Evolutionary conservation across 257 asterid genomes (phyloP), one percentile per base, ranked within the genome.

Genomic region (Asclepias syriaca): DNA sequence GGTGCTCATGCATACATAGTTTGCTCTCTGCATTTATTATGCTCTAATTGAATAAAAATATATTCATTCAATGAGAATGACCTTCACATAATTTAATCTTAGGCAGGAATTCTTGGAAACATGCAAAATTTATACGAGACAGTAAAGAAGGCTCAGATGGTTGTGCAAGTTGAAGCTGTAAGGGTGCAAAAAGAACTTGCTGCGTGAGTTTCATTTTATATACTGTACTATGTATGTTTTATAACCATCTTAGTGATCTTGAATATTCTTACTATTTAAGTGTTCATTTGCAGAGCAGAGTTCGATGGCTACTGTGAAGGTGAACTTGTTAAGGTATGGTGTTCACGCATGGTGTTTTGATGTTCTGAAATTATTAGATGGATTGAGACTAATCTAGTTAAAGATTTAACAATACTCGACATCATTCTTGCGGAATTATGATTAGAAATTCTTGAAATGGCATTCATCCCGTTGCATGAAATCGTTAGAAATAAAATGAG

Each of bases 161-260:
- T 94, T 45, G 99, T 94, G 84, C 99, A 94, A 85, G 99, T 94
- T 59, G 99, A 94, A 86, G 99, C 97, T 55, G 99, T 91, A 53
- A 84, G 83, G 71, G 97, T 94, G 73, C 97, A 91, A 76, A 91
- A 94, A 82, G 99, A 94, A 81, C 99, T 94, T 27, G 93, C 97
- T 67, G 90, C 66, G 99, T 94, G 86, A 75, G 83, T 81, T 72
- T 48, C 45, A 14, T 15, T 7, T 49, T 24, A 50, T 46, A 3
- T 34, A 8, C 45, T 34, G 22, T 66, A 46, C 66, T 70, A 40
- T n/a, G 60, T 63, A 66, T 46, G 32, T 5, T 74, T 48, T 60
- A 46, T 13, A 9, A 6, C 69, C 73, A 21, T 13, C 56, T 67
- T 65, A 39, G 49, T 61, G n/a, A 39, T 69, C 56, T 71, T 63